Evolutionary conservation across 257 asterid species (phyloP).

Genomic region (Ilex asprella): DNA sequence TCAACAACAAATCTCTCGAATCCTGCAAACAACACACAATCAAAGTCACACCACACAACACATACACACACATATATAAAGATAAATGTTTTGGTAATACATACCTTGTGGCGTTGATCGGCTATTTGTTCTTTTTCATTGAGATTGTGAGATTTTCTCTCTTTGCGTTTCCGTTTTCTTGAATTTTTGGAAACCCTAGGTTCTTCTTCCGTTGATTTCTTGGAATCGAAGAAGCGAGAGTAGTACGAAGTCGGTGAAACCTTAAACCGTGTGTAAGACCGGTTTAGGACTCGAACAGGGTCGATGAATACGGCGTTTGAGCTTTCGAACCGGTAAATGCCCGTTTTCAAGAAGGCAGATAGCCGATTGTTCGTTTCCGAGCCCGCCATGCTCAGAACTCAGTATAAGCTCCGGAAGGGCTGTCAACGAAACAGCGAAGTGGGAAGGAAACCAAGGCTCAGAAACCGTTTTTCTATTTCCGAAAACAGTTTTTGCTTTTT

Average conservation of each 20-base stretch:
- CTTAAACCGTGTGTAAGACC: constrained; percentile 57
- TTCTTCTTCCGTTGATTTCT: constrained; percentile 7
- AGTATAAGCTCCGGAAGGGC: neutral
- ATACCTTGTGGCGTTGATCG: constrained; percentile 76
- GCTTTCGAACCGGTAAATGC: constrained; percentile 35
- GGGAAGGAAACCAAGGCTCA: too few relatives aligned
- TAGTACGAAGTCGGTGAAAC: constrained; percentile 62
- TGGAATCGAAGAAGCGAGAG: constrained; percentile 63
- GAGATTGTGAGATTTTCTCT: constrained; percentile 31
- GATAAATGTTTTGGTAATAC: neutral
- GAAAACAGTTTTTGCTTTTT: too few relatives aligned
- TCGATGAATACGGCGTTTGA: constrained; percentile 52
- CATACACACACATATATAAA: too few relatives aligned
- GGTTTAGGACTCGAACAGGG: constrained; percentile 76
- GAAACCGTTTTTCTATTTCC: too few relatives aligned
- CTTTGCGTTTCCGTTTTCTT: constrained; percentile 58
- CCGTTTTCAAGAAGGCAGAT: constrained; percentile 37
- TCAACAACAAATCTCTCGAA: constrained; percentile 43
- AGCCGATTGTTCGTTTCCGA: constrained; percentile 22
- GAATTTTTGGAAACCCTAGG: constrained; percentile 11
- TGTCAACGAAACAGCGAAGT: too few relatives aligned
- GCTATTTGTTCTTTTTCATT: constrained; percentile 70
- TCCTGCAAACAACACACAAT: constrained; percentile 41
- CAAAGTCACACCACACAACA: neutral
- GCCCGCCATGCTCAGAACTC: constrained; percentile 28